phyloP scores from a whole-genome alignment of 2,329 filamentous ascomycete species.

The Microcera coccophila region DNA sequence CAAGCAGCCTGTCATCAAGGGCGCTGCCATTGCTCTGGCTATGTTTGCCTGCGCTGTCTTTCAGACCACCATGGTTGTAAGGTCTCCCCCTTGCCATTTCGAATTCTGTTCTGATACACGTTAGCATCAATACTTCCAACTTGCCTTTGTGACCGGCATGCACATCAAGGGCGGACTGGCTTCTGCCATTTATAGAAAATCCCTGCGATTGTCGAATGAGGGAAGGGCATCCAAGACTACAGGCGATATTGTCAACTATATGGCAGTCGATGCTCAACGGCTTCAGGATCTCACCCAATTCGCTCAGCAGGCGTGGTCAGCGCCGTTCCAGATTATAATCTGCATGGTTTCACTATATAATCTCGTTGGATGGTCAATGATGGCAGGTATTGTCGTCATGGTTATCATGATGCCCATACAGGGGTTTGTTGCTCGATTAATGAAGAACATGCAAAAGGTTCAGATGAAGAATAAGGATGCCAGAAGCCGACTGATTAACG shows the following conservation, averaged over 20 bases:
- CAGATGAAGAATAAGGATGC: constrained; percentile 99
- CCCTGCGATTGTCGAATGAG: constrained; percentile 86
- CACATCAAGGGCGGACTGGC: constrained; percentile 88
- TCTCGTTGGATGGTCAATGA: constrained; percentile 90
- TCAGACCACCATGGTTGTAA: constrained; percentile 75
- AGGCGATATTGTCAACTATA: constrained; percentile 98
- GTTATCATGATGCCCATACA: constrained; percentile 96
- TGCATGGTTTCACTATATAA: constrained; percentile 97
- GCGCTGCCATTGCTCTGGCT: constrained; percentile 78
- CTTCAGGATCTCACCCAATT: constrained; percentile 94
- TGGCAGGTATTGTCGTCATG: constrained; percentile 93
- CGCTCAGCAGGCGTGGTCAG: constrained; percentile 92
- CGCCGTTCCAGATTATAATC: constrained; percentile 90
- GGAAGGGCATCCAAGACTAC: constrained; percentile 85
- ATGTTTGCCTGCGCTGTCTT: constrained; percentile 88
- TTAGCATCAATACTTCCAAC: constrained; percentile 91
- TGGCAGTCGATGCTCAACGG: constrained; percentile 96
- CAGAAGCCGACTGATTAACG: constrained; percentile 87
- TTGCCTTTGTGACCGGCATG: constrained; percentile 94
- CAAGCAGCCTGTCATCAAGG: constrained; percentile 76
- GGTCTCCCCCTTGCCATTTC: constrained; percentile 10
- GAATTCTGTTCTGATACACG: constrained; percentile 23
- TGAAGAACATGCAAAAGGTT: constrained; percentile 90
- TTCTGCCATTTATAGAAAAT: constrained; percentile 88
- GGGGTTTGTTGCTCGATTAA: constrained; percentile 82